Percentiles rank a stretch among this genome's conserved stretches.
Conservation (phyloP, 2,329 filamentous ascomycete species). For the Aureobasidium mangrovei region DNA sequence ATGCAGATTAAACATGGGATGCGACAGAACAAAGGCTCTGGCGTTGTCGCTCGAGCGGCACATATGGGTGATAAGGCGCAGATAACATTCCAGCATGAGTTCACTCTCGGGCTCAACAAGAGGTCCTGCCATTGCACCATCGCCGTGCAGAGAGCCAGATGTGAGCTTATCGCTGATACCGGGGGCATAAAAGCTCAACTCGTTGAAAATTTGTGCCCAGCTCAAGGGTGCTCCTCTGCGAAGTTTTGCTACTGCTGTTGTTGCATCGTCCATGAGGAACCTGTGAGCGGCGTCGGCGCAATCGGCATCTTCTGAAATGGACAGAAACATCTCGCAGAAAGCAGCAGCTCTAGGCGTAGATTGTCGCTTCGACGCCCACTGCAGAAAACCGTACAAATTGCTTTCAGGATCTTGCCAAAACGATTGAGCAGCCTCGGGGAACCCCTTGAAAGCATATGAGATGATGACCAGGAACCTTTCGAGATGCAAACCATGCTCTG, state of each 20-base stretch:
- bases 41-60: constrained; percentile 64
- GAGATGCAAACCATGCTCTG: constrained; percentile 34
- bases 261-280: constrained; percentile 80
- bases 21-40: constrained; percentile 62
- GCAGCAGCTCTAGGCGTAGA: constrained; percentile 93
- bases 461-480: constrained; percentile 90
- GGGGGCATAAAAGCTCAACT: constrained; percentile 74
- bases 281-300: constrained; percentile 79
- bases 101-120: constrained; percentile 86
- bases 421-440: constrained; percentile 71
- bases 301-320: constrained; percentile 72
- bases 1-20: constrained; percentile 59
- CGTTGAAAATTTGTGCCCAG: constrained; percentile 86
- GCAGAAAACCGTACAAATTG: constrained; percentile 87
- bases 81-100: constrained; percentile 94
- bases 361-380: constrained; percentile 92
- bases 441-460: constrained; percentile 80
- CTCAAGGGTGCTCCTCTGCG: constrained; percentile 77
- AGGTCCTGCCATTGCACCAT: constrained; percentile 16
- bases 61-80: constrained; percentile 78
- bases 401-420: constrained; percentile 93
- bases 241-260: constrained; percentile 59
- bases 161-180: constrained; percentile 67
- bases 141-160: constrained; percentile 34
- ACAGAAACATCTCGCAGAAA: constrained; percentile 92